Evolutionary conservation across 2,329 filamentous ascomycete species (phyloP).

Genomic region (Trichoderma citrinoviride): DNA sequence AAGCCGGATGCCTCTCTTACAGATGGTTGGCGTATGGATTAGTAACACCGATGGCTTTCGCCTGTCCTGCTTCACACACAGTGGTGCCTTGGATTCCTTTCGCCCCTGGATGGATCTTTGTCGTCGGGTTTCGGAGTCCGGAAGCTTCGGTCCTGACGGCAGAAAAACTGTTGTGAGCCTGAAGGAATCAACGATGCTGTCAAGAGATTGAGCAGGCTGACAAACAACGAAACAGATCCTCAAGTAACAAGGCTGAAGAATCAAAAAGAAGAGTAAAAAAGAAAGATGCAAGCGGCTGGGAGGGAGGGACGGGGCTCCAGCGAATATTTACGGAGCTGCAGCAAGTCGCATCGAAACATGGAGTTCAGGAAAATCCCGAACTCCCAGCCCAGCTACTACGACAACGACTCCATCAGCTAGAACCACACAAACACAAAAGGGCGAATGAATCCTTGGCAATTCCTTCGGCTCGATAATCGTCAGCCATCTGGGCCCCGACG

Average conservation of each 20-base stretch:
- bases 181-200: background rate
- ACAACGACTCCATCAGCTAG: slow-evolving; percentile 1
- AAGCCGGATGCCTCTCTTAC: background rate
- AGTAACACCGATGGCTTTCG: background rate
- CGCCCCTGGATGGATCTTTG: background rate
- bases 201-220: background rate
- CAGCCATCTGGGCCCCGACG: background rate
- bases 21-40: background rate
- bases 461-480: background rate
- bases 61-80: too few relatives aligned
- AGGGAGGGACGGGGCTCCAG: background rate
- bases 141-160: background rate
- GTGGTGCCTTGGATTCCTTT: background rate
- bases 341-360: background rate
- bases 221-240: background rate
- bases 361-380: slow-evolving; percentile 13
- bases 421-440: background rate
- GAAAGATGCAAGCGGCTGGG: background rate
- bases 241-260: background rate
- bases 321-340: slow-evolving; percentile 7
- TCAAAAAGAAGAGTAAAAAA: background rate
- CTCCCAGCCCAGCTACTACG: slow-evolving; percentile 2
- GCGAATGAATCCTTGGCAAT: background rate
- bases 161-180: background rate
- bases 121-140: slow-evolving; percentile 13